Evolutionary conservation across 768 basidiomycete genomes (phyloP).

Genomic region (Boletellus sp.): DNA sequence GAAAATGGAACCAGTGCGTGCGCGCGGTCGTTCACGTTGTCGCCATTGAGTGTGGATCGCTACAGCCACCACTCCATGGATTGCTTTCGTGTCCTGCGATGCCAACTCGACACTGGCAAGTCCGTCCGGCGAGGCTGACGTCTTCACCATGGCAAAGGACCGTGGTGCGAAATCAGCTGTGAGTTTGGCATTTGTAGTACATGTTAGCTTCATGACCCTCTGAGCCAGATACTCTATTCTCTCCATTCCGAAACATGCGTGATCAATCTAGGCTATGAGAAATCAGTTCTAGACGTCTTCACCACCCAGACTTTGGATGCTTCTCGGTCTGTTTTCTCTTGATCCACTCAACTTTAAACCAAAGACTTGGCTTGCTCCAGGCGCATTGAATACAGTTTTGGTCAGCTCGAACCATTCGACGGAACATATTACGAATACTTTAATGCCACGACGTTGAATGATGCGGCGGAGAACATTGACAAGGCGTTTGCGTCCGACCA

Average conservation of each 20-base stretch:
- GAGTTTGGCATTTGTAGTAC: conserved; percentile 23
- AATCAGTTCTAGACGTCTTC: conserved; percentile 71
- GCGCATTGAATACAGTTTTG: conserved; percentile 57
- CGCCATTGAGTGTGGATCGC: conserved; percentile 14
- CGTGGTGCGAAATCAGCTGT: conserved; percentile 81
- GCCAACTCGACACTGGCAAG: conserved; percentile 68
- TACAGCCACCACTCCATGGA: conserved; percentile 79
- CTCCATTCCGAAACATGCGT: conserved; percentile 65
- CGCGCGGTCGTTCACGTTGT: conserved; percentile 29
- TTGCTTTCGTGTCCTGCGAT: conserved; percentile 86
- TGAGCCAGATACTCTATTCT: conserved; percentile 71
- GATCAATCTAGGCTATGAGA: conserved; percentile 69
- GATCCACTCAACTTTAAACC: background rate
- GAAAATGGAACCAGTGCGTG: conserved; percentile 47
- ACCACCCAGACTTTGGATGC: conserved; percentile 61
- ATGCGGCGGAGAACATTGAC: conserved; percentile 41
- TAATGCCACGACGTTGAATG: conserved; percentile 62
- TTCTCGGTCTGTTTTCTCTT: conserved; percentile 43
- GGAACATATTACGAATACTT: conserved; percentile 50
- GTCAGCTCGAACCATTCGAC: conserved; percentile 53
- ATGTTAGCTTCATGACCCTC: background rate
- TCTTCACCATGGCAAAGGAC: conserved; percentile 78
- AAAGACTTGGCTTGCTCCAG: conserved; percentile 24
- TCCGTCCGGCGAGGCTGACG: conserved; percentile 57
- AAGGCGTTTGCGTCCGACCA: conserved; percentile 40